These are phyloP conservation scores for Fusarium nanum DNA, from an alignment of 2,329 filamentous ascomycete genomes.

Conservation along the genomic window DNA sequence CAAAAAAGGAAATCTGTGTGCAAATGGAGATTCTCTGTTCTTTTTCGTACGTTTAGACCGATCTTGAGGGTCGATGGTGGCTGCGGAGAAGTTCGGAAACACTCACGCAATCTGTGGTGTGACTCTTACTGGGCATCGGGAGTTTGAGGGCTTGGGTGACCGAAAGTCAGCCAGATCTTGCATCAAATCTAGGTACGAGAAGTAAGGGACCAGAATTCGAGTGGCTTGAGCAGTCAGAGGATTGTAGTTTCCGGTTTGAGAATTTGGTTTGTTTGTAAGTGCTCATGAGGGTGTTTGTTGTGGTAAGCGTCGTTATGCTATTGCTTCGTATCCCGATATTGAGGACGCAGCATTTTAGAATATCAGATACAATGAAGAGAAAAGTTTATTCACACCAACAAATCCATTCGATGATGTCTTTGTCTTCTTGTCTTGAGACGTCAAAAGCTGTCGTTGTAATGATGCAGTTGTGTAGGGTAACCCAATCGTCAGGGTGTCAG, in stretches of 20 bases:
- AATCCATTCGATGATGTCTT: neutral
- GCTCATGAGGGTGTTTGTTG: neutral
- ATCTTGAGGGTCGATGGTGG: neutral
- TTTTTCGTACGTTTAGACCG: neutral
- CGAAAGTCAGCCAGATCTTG: neutral
- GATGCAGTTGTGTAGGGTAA: conserved; percentile 33
- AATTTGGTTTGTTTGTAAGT: neutral
- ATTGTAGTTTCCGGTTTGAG: neutral
- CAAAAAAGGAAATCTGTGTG: conserved; percentile 1
- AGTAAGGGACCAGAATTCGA: neutral
- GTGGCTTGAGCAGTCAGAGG: neutral
- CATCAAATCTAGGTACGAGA: neutral
- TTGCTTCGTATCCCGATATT: neutral
- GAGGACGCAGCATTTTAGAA: neutral
- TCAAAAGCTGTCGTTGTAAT: neutral
- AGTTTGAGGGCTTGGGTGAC: conserved; percentile 22
- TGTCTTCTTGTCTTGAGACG: neutral
- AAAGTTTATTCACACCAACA: too few relatives aligned
- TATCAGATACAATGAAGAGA: rapidly evolving
- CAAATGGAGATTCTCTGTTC: neutral
- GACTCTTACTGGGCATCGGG: conserved; percentile 28
- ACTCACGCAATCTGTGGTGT: conserved; percentile 36
- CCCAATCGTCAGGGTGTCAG: neutral
- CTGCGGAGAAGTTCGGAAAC: conserved; percentile 31
- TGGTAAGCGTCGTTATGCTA: neutral